Evolutionary conservation across 768 basidiomycete species (phyloP).

Genomic region (Sporobolomyces phaffii): DNA sequence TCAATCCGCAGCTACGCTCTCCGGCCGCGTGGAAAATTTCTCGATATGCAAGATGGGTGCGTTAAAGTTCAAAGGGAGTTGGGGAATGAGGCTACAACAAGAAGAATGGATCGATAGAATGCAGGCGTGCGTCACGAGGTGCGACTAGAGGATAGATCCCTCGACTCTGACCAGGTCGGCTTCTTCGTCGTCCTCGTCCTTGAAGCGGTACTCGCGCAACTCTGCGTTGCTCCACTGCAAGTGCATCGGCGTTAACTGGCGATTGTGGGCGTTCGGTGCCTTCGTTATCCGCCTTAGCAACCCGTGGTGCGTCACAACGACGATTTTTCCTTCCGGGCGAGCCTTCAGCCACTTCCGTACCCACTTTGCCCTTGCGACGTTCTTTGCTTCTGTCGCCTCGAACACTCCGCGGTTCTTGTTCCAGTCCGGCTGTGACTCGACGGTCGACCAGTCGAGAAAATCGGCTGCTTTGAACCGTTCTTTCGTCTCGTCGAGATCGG

Average conservation of each 20-base stretch:
- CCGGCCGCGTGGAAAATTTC: too few species aligned
- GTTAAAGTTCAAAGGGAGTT: too few species aligned
- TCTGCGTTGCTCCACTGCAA: constrained; percentile 32
- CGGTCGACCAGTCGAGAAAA: constrained; percentile 30
- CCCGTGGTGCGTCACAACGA: constrained; percentile 30
- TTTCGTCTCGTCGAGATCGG: constrained; percentile 13
- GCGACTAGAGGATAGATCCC: constrained; percentile 4
- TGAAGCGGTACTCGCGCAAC: constrained; percentile 29
- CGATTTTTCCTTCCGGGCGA: constrained; percentile 9
- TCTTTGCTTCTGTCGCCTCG: constrained; percentile 20
- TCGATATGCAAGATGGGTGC: too few species aligned
- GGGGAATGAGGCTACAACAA: not conserved
- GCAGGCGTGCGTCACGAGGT: not conserved
- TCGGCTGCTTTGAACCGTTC: constrained; percentile 12
- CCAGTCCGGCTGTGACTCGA: constrained; percentile 23
- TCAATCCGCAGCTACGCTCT: not conserved
- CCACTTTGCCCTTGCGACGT: constrained; percentile 30
- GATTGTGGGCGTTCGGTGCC: constrained; percentile 30
- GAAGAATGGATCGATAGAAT: not conserved
- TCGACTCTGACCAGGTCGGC: constrained; percentile 29
- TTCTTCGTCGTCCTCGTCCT: constrained; percentile 23
- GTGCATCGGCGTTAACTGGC: constrained; percentile 5
- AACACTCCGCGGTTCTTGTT: constrained; percentile 28
- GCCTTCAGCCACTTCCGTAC: constrained; percentile 21
- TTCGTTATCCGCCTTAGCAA: constrained; percentile 26